Base-by-base conservation (phyloP, 2,329 filamentous ascomycete species). In the Myriosclerotinia curreyana region DNA sequence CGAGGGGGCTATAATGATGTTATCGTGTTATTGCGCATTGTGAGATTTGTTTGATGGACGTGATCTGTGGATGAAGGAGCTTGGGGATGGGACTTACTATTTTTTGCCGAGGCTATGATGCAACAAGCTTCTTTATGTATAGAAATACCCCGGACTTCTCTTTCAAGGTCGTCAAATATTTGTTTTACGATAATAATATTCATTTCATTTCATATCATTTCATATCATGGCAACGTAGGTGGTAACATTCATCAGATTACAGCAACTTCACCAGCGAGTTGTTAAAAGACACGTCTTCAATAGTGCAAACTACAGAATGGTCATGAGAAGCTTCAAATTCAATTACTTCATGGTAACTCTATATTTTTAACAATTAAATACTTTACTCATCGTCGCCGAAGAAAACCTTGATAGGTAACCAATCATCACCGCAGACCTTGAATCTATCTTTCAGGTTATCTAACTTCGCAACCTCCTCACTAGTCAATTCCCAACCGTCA, bases 371-470 rank as follows among this genome's bases (percentile, higher is more conserved):
- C 73, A 85, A 92, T 79, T 50, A 59, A 38, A 51, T 15, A 46
- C 36, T 34, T n/a, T 64, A 64, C 31, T 93, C 89, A 72, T 92
- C 89, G 71, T 93, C 89, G 9, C 89, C 89, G 74, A 91, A 91
- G 82, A 95, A 95, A 44, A 94, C 89, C 81, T 87, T 88, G 66
- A 90, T 77, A 0, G 90, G 90, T 72, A 91, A 74, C 87, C 89
- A 94, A 36, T 74, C 77, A 74, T 94, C 91, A 44, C 82, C 83
- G 73, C 90, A 95, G 67, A 92, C 87, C 84, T 92, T 96, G 82
- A 93, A 94, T 59, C 91, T 85, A 79, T 72, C 71, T n/a, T 64
- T 62, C 42, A 73, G 58, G 31, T 61, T 62, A 67, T 72, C 70
- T 44, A 96, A 80, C 76, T 83, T 80, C 71, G 83, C 81, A 59